Percentiles rank a stretch among this genome's conserved stretches.
phyloP scores from a whole-genome alignment of 2,329 filamentous ascomycete species.

The Fusarium nygamai region DNA sequence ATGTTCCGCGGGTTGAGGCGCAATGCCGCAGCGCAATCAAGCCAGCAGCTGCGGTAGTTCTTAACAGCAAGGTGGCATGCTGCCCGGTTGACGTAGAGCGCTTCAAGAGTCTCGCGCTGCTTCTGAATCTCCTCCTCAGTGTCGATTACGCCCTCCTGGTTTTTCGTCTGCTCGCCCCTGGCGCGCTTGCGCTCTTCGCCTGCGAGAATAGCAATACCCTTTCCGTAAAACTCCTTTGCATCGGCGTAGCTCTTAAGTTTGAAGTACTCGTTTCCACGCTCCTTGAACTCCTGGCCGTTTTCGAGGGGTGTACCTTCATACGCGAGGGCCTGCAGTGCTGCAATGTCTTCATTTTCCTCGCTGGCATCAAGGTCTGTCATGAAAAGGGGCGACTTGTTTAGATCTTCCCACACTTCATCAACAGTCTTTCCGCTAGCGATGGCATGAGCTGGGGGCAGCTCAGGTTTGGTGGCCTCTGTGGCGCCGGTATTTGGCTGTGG shows the following conservation, averaged over 20 bases:
- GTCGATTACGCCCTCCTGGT: constrained; percentile 46
- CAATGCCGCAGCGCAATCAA: constrained; percentile 84
- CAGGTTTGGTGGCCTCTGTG: constrained; percentile 49
- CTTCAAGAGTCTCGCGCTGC: constrained; percentile 75
- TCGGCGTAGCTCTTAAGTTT: constrained; percentile 77
- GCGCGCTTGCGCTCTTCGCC: constrained; percentile 68
- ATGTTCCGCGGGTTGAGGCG: constrained; percentile 81
- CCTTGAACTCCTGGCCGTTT: constrained; percentile 84
- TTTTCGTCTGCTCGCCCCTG: constrained; percentile 48
- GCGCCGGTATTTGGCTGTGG: not conserved
- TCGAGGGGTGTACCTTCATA: constrained; percentile 93
- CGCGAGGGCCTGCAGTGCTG: constrained; percentile 87
- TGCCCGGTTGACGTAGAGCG: constrained; percentile 86
- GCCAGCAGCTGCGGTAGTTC: constrained; percentile 88
- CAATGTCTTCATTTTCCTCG: constrained; percentile 82
- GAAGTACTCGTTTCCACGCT: constrained; percentile 92
- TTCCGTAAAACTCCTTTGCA: constrained; percentile 90
- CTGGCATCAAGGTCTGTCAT: constrained; percentile 95
- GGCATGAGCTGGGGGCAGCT: constrained; percentile 58
- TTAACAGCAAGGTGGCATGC: constrained; percentile 87
- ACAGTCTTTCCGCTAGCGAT: constrained; percentile 57
- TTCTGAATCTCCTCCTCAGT: constrained; percentile 66
- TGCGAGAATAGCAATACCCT: constrained; percentile 79
- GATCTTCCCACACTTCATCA: constrained; percentile 65
- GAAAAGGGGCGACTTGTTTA: constrained; percentile 81